Evolutionary conservation across 305 asterid genomes (phyloP), one percentile per base, ranked within the genome.

Genomic region (Fraxinus platypoda): DNA sequence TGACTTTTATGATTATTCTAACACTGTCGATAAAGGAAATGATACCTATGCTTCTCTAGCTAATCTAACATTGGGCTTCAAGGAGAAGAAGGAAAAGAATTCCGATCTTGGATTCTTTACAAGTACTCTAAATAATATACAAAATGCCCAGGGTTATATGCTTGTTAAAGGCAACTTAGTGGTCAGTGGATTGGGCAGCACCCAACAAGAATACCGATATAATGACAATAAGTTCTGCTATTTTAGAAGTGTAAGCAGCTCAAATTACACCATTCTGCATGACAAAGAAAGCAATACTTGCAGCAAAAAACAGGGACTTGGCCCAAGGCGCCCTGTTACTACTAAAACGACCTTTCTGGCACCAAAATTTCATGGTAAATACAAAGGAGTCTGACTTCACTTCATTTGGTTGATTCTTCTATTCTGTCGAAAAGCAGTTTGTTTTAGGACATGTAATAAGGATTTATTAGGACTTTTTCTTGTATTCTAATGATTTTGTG

Each of bases 241-340:
- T 79, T 87, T 78, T 68, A 93, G 99, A 86, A 87, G 88, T 26
- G 82, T 94, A 64, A 90, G 97, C 81, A 93, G 96, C 90, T 90
- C 92, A 21, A 94, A 93, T 77, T 93, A 93, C 90, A 90, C 97
- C 3, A 80, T 94, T 83, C 34, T 90, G 35, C 89, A 86, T 41
- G 96, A 95, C 74, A 78, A 90, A 54, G 92, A 87, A 89, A 87
- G 82, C 68, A 43, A 49, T 64, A 62, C 82, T 46, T 94, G 98
- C 82, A 70, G 97, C 83, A 73, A 41, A 66, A 33, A 52, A 4
- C 81, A 30, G 82, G 76, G 23, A 74, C 80, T 79, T 78, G 76
- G 82, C 84, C 81, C 35, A 15, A 4, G 41, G 43, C 13, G 2
- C 46, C 37, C 12, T 15, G 43, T 17, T 43, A 71, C 35, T 49